These are phyloP conservation scores for Pseudogymnoascus sp. DNA, from an alignment of 2,329 filamentous ascomycete genomes.

Conservation along the genomic window DNA sequence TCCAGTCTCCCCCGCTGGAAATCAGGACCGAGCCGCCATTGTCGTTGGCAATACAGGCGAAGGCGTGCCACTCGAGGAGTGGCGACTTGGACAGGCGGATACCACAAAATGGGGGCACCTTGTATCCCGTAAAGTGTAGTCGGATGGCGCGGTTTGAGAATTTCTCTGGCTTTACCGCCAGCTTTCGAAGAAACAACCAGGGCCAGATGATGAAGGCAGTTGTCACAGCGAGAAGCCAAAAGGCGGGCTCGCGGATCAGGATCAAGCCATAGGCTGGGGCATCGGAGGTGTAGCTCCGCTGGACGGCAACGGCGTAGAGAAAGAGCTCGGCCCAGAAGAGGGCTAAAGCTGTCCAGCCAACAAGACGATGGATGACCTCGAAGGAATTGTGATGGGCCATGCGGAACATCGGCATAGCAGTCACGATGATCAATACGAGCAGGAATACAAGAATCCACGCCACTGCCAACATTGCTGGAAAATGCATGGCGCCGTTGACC, in stretches of 20 bases:
- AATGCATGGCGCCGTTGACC: not conserved
- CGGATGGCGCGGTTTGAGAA: conserved; percentile 51
- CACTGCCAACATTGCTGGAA: not conserved
- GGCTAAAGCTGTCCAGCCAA: conserved; percentile 43
- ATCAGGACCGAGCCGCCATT: conserved; percentile 47
- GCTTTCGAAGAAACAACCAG: conserved; percentile 49
- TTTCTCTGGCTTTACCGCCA: conserved; percentile 41
- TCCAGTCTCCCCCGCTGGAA: conserved; percentile 53
- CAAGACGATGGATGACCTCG: conserved; percentile 49
- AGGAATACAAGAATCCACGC: conserved; percentile 37
- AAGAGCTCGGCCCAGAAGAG: conserved; percentile 44
- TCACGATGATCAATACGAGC: conserved; percentile 36
- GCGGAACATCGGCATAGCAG: conserved; percentile 45
- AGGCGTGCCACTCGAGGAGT: conserved; percentile 49
- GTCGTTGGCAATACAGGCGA: conserved; percentile 47
- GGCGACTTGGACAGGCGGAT: conserved; percentile 42
- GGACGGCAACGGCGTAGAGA: conserved; percentile 26
- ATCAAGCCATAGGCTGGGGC: conserved; percentile 13
- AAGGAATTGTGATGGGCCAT: conserved; percentile 46
- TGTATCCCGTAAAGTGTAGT: conserved; percentile 42
- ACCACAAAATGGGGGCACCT: conserved; percentile 34
- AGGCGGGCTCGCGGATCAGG: conserved; percentile 33
- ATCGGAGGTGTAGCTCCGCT: conserved; percentile 11
- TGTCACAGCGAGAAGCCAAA: conserved; percentile 50
- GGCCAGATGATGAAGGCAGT: conserved; percentile 47